A percentile compares a stretch with the other conserved stretches of the same genome.
Evolutionary conservation across 225 moss, liverwort and hornwort species (phyloP).

Genomic region (Anthoceros angustus): DNA sequence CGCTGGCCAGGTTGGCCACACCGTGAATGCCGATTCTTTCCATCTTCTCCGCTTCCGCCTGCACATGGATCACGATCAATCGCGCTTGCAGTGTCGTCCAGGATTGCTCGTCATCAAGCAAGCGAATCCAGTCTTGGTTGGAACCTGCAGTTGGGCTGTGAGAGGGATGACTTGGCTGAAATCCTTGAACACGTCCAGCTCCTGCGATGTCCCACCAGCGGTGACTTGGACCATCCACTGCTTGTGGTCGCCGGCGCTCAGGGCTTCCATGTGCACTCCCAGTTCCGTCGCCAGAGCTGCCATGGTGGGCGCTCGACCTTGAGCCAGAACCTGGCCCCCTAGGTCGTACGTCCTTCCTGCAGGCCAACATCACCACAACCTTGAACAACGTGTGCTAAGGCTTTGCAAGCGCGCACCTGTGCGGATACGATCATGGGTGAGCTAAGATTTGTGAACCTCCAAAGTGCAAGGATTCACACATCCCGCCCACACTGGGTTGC

Average conservation of each 20-base stretch:
- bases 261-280: constrained; percentile 20
- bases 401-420: too few relatives aligned
- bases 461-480: constrained; percentile 16
- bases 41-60: constrained; percentile 11
- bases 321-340: constrained; percentile 19
- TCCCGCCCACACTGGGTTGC: constrained; percentile 15
- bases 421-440: too few relatives aligned
- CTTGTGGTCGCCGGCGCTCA: constrained; percentile 11
- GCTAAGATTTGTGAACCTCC: constrained; percentile 5
- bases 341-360: constrained; percentile 23
- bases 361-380: too few relatives aligned
- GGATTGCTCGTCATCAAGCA: too few relatives aligned
- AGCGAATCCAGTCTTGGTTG: too few relatives aligned
- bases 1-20: constrained; percentile 19
- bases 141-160: constrained; percentile 18
- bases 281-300: constrained; percentile 13
- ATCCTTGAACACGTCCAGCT: constrained; percentile 6
- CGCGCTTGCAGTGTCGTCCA: too few relatives aligned
- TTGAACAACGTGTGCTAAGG: too few relatives aligned
- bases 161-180: constrained; percentile 12
- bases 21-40: constrained; percentile 16
- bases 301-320: constrained; percentile 14
- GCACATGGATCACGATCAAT: too few relatives aligned
- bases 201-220: not conserved
- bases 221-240: constrained; percentile 9